Conservation (phyloP, 176 grass and related monocot species). For the Bolboschoenus planiculmis region DNA sequence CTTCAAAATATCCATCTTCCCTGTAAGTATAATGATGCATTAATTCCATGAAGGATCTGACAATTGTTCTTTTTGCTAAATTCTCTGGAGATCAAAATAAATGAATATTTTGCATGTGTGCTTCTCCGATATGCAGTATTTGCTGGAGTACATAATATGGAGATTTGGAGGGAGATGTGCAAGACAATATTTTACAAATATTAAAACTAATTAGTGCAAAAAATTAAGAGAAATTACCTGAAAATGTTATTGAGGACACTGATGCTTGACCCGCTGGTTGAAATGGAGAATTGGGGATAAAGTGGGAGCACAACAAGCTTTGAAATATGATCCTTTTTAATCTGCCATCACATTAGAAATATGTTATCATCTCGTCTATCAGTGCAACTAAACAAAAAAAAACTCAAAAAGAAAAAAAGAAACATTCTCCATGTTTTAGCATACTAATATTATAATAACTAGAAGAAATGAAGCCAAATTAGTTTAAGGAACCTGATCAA, state of each 20-base stretch:
- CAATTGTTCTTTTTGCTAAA: not conserved
- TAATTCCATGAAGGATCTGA: not conserved
- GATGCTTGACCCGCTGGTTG: conserved; percentile 93
- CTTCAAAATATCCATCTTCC: conserved; percentile 83
- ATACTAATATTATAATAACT: not conserved
- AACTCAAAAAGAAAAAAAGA: not conserved
- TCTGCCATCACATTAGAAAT: conserved; percentile 38
- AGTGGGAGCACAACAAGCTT: conserved; percentile 92
- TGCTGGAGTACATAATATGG: not conserved
- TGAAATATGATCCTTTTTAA: conserved; percentile 88
- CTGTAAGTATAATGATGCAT: conserved; percentile 32
- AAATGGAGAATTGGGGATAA: conserved; percentile 98
- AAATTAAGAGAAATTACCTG: conserved; percentile 33
- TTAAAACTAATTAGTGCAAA: not conserved
- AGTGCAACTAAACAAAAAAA: not conserved
- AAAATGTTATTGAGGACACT: conserved; percentile 73
- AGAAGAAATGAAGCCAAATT: not conserved
- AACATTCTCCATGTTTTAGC: not conserved
- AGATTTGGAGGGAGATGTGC: not conserved
- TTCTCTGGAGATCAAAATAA: not conserved
- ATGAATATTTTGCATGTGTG: not conserved
- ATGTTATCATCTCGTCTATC: conserved; percentile 10
- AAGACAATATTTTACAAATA: not conserved
- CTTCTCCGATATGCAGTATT: not conserved
- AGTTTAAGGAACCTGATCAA: conserved; percentile 54